Conservation (phyloP, 192 early-diverging fungal genomes). For the Gigaspora rosea region DNA sequence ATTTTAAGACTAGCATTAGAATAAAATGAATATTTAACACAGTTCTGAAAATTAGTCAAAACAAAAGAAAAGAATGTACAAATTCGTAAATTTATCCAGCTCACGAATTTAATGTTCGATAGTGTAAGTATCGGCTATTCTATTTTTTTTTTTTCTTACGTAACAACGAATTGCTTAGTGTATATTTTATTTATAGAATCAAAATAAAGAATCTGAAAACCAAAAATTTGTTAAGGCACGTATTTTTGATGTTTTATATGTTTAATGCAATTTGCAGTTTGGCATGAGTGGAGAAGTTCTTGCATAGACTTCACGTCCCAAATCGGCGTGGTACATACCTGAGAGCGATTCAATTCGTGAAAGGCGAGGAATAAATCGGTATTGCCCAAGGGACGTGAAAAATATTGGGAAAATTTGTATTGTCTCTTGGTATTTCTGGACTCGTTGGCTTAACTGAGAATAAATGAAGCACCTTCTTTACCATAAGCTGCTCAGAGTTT, state of each 20-base stretch:
- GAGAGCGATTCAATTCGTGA: constrained; percentile 11
- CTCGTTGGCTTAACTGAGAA: constrained; percentile 34
- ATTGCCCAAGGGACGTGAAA: constrained; percentile 7
- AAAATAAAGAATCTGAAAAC: background rate
- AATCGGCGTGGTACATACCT: constrained; percentile 22
- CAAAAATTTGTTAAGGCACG: background rate
- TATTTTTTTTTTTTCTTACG: constrained; percentile 9
- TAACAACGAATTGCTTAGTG: background rate
- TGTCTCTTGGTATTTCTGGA: constrained; percentile 26
- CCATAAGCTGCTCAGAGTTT: constrained; percentile 4
- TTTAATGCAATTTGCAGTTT: constrained; percentile 10
- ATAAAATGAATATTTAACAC: constrained; percentile 15
- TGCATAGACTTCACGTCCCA: background rate
- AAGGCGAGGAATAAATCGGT: constrained; percentile 10
- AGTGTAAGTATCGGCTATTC: constrained; percentile 14
- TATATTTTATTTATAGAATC: constrained; percentile 16
- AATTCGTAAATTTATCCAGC: constrained; percentile 21
- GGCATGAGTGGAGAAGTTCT: constrained; percentile 25
- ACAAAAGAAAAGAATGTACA: constrained; percentile 9
- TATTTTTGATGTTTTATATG: constrained; percentile 13
- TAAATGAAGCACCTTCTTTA: constrained; percentile 33
- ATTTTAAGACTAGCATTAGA: constrained; percentile 21
- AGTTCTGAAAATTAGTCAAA: constrained; percentile 8
- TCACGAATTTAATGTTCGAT: constrained; percentile 23
- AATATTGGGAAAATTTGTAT: too few relatives aligned